Evolutionary conservation across 768 basidiomycete species (phyloP), one percentile per base, ranked within the genome.

Genomic region (Suillus subluteus): DNA sequence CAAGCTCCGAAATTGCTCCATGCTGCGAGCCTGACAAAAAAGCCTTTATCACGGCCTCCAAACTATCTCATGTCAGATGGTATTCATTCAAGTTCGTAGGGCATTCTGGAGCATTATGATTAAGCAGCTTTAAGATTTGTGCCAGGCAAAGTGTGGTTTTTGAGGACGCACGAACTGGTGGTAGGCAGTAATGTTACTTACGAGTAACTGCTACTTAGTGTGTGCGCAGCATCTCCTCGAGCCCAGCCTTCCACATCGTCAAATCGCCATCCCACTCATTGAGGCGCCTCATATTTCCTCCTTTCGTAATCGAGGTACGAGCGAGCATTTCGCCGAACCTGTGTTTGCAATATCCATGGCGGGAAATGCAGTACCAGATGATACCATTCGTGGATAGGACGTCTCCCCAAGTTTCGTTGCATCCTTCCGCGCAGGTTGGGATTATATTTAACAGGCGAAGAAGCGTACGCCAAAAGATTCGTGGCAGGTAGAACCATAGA

Each of bases 401-500:
- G 32, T 80, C 78, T 6, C 67, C 66, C 56, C 82, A 68, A 3
- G 68, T 75, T 62, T 88, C 86, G 1, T 30, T 5, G 70, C 88
- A 89, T 0, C 85, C 88, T 8, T 81, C 79, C 38, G 82, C 83
- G 69, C 88, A 88, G 0, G 81, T 70, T 2, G 73, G 66, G 0
- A 62, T 44, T 26, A 81, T 61, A 12, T 83, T 58, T 13, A 87
- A 65, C 32, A 74, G 40, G 26, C 87, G 82, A 66, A 79, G 71
- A n/a, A 88, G 70, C 1, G 88, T 90, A 58, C 89, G 81, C 63
- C 79, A 68, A 66, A 84, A 71, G 32, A 90, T 69, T 18, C 90
- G 86, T 26, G 89, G 87, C 63, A 91, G 81, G 76, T 91, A 91
- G 12, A 85, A 74, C 11, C 78, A 21, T 41, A 91, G 76, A 15